These are phyloP conservation scores for Tilletiopsis washingtonensis DNA, from an alignment of 1,284 basidiomycete species.

Conservation along the genomic window DNA sequence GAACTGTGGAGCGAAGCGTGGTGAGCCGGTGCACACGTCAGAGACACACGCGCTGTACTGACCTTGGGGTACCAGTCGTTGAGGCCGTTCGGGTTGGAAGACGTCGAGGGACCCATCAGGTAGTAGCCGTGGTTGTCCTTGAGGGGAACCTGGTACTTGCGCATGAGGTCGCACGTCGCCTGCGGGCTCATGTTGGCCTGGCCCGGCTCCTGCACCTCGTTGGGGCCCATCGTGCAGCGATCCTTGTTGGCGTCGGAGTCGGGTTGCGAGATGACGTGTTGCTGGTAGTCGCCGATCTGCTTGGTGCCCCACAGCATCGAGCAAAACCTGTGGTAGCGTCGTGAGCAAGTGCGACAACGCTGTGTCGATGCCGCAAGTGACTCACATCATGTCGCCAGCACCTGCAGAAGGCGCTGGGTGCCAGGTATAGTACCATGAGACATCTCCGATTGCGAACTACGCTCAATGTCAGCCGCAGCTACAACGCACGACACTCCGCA, in stretches of 20 bases:
- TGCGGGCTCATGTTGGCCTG: constrained; percentile 28
- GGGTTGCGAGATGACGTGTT: constrained; percentile 23
- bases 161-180: constrained; percentile 28
- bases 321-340: no score
- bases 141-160: constrained; percentile 27
- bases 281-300: constrained; percentile 21
- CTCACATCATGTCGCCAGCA: no score
- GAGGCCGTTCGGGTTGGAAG: constrained; percentile 24
- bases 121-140: constrained; percentile 31
- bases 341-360: constrained; percentile 26
- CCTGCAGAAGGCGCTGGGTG: no score
- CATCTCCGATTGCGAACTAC: constrained; percentile 21
- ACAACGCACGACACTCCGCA: no score
- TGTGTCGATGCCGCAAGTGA: constrained; percentile 20
- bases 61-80: constrained; percentile 29
- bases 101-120: constrained; percentile 33
- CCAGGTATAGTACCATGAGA: constrained; percentile 38
- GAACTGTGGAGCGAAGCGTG: no score
- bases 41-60: no score
- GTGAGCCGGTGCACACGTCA: no score
- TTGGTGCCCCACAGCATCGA: constrained; percentile 40
- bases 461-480: no score
- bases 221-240: constrained; percentile 38
- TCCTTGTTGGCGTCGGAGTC: constrained; percentile 23
- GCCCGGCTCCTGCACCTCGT: constrained; percentile 36